These are phyloP conservation scores for Ustilago trichophora DNA, from an alignment of 1,284 basidiomycete genomes.

Conservation along the genomic window DNA sequence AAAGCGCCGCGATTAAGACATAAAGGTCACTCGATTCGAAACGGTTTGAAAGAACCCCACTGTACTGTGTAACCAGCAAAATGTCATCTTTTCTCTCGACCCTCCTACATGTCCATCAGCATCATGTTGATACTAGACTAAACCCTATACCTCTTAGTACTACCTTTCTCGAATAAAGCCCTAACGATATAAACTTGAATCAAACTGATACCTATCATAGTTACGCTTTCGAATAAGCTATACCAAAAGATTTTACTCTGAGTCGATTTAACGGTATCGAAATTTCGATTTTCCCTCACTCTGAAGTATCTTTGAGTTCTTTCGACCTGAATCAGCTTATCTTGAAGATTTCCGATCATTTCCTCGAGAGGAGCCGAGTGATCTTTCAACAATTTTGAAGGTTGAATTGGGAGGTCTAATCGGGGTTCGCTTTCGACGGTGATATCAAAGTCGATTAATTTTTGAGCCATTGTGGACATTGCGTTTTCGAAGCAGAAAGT, in stretches of 20 bases:
- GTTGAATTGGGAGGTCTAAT: slow-evolving; percentile 56
- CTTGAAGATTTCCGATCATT: slow-evolving; percentile 48
- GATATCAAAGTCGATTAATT: slow-evolving; percentile 65
- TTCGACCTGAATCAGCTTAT: slow-evolving; percentile 49
- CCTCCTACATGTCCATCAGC: no score
- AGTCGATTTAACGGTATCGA: slow-evolving; percentile 57
- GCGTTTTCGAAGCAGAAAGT: slow-evolving; percentile 98
- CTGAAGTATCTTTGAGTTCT: slow-evolving; percentile 65
- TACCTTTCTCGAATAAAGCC: slow-evolving; percentile 58
- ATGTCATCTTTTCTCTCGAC: no score
- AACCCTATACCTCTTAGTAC: slow-evolving; percentile 61
- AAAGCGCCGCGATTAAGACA: no score
- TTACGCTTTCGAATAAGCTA: slow-evolving; percentile 53
- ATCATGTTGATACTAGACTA: no score
- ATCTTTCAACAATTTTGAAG: slow-evolving; percentile 55
- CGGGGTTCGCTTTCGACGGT: slow-evolving; percentile 66
- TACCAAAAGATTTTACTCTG: slow-evolving; percentile 61
- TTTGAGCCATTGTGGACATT: slow-evolving; percentile 52
- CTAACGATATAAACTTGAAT: slow-evolving; percentile 63
- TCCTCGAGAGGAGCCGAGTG: slow-evolving; percentile 63
- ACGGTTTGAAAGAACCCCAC: no score
- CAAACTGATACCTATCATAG: slow-evolving; percentile 58
- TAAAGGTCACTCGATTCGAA: no score
- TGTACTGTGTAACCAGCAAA: no score
- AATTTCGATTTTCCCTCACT: slow-evolving; percentile 63